Base-by-base conservation (phyloP, 345 rosid genomes). In the Gossypioides kirkii region DNA sequence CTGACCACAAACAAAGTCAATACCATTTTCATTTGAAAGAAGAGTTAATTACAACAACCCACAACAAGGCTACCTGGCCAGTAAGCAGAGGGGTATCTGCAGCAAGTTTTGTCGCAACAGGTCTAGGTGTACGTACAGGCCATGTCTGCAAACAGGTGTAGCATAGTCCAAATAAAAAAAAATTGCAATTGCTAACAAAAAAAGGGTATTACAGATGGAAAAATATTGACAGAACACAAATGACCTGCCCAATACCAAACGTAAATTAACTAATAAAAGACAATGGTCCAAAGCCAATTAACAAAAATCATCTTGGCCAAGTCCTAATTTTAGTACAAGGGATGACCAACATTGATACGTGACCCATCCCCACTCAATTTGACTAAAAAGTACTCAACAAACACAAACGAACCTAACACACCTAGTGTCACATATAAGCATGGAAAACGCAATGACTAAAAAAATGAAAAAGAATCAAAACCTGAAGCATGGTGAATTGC, bases 71-170 rank as follows among this genome's bases (percentile, higher is more conserved):
- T 87, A 91, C 98, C 97, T 96, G 98, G 38, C 97, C 97, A 17
- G 97, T 96, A 74, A 96, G 98, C 65, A 96, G 78, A 50, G 97
- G 99, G 72, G 99, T 96, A 83, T 96, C 98, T 62, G 99, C 99
- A 80, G 99, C 98, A 82, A 96, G 97, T 85, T 96, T 96, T 73
- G 98, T 81, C 38, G 99, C 94, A 77, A 96, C 99, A 73, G 99
- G 99, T 80, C 99, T 91, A 72, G 99, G 99, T 10, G 97, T 85
- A 84, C 99, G 98, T 50, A 96, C 99, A 73, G 99, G 99, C 99
- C 99, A 96, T 76, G 89, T 82, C 99, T 96, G 89, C 71, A 72
- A 71, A 80, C 67, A n/a, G 49, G 61, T 77, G 62, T 68, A 72
- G 38, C 16, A 77, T n/a, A 68, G 50, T 36, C 16, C 64, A 76